Evolutionary conservation across 1,284 basidiomycete species (phyloP).

Genomic region (Coniophora puteana): DNA sequence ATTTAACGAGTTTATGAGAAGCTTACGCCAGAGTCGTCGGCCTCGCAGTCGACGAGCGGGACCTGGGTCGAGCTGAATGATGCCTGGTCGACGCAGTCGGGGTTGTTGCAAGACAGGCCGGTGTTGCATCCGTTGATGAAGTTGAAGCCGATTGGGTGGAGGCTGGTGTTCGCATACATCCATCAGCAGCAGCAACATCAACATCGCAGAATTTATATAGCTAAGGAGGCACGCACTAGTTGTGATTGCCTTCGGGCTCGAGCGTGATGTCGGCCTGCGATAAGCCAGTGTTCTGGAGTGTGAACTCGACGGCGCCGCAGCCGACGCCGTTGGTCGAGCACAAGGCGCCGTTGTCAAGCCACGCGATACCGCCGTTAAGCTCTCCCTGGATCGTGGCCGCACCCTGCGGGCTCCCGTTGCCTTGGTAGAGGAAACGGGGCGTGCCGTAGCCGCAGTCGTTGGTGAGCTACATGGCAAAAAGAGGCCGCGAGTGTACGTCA

Average conservation of each 20-base stretch:
- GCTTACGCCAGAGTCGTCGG: slow-evolving; percentile 1
- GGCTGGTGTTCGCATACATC: neutral
- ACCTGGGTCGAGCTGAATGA: neutral
- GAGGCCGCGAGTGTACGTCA: too few relatives aligned
- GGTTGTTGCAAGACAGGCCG: neutral
- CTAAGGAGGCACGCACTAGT: neutral
- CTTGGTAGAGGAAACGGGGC: too few relatives aligned
- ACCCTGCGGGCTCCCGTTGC: too few relatives aligned
- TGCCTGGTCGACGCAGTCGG: neutral
- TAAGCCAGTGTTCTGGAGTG: slow-evolving; percentile 1
- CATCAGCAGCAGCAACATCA: neutral
- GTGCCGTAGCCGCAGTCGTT: too few relatives aligned
- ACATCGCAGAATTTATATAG: neutral
- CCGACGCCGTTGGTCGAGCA: too few relatives aligned
- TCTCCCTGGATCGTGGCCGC: too few relatives aligned
- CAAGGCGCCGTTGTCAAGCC: too few relatives aligned
- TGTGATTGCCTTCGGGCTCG: slow-evolving; percentile 1
- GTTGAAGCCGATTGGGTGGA: neutral
- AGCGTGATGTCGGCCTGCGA: slow-evolving; percentile 2
- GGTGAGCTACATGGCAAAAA: too few relatives aligned
- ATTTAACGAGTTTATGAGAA: too few relatives aligned
- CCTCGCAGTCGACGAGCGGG: neutral
- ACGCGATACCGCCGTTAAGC: too few relatives aligned
- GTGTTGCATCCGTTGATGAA: slow-evolving; percentile 4
- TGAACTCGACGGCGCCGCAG: slow-evolving; percentile 2